Percentiles rank a stretch among this genome's conserved stretches.
These are phyloP conservation scores for Myxozyma melibiosi DNA, from an alignment of 805 yeast species.

Conservation along the genomic window DNA sequence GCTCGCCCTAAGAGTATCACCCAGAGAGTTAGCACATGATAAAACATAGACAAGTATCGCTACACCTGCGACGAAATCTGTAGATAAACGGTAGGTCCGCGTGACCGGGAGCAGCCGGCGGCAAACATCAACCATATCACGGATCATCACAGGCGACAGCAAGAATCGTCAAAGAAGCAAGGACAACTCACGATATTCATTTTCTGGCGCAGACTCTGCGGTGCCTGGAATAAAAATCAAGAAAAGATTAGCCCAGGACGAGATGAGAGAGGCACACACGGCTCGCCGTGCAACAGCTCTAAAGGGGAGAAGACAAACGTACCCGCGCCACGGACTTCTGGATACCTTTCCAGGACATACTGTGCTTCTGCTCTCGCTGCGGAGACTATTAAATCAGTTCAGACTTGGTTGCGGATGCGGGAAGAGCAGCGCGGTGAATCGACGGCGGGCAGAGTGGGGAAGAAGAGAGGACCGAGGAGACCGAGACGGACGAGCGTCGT, in stretches of 20 bases:
- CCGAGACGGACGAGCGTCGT: neutral
- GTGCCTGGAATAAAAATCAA: slow-evolving; percentile 50
- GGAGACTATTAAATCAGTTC: neutral
- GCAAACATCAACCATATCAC: neutral
- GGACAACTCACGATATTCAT: slow-evolving; percentile 65
- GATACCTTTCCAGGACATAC: slow-evolving; percentile 36
- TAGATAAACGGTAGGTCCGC: slow-evolving; percentile 42
- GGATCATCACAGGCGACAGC: neutral
- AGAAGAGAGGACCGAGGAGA: neutral
- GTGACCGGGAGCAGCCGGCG: neutral
- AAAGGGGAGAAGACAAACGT: slow-evolving; percentile 1
- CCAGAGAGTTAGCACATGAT: neutral
- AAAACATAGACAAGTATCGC: too few species aligned
- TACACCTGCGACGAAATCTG: neutral
- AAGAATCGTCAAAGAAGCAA: neutral
- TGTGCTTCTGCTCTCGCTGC: neutral
- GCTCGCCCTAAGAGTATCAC: slow-evolving; percentile 38
- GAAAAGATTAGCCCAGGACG: neutral
- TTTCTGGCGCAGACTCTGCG: slow-evolving; percentile 88
- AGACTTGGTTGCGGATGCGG: neutral
- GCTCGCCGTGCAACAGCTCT: neutral
- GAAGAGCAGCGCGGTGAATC: too few species aligned
- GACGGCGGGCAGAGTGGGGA: neutral
- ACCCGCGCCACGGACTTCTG: slow-evolving; percentile 34
- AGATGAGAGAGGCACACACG: too few species aligned